Evolutionary conservation across 2,329 filamentous ascomycete species (phyloP).

Genomic region (Talaromyces sp.): DNA sequence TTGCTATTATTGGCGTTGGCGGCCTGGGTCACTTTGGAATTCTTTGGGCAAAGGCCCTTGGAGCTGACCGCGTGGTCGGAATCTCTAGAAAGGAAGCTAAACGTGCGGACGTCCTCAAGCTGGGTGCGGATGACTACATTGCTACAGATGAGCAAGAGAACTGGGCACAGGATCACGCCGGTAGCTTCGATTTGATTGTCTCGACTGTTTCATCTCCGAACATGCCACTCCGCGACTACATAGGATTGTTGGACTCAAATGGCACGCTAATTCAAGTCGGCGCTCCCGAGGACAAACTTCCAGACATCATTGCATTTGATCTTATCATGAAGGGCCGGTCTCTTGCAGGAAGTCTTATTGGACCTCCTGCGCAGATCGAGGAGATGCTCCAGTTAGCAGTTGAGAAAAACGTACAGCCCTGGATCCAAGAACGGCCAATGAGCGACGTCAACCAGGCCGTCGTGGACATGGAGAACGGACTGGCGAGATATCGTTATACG

Average conservation of each 20-base stretch:
- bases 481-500: conserved; percentile 44
- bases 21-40: conserved; percentile 45
- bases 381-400: conserved; percentile 43
- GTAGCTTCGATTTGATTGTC: conserved; percentile 53
- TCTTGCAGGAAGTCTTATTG: conserved; percentile 46
- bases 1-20: conserved; percentile 70
- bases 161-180: conserved; percentile 48
- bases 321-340: conserved; percentile 51
- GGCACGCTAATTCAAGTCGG: conserved; percentile 64
- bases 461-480: conserved; percentile 41
- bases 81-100: conserved; percentile 52
- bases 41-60: conserved; percentile 60
- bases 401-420: conserved; percentile 36
- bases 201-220: conserved; percentile 54
- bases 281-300: conserved; percentile 55
- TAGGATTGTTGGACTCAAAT: conserved; percentile 54
- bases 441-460: conserved; percentile 41
- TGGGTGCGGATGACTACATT: conserved; percentile 55
- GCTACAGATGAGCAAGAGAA: conserved; percentile 53
- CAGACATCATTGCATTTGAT: conserved; percentile 51
- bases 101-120: conserved; percentile 48
- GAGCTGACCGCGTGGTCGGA: conserved; percentile 58
- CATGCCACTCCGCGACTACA: conserved; percentile 62
- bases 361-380: conserved; percentile 36
- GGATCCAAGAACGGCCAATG: conserved; percentile 41